phyloP scores from a whole-genome alignment of 495 filamentous ascomycete genomes.

The Hypoxylon fuscum region DNA sequence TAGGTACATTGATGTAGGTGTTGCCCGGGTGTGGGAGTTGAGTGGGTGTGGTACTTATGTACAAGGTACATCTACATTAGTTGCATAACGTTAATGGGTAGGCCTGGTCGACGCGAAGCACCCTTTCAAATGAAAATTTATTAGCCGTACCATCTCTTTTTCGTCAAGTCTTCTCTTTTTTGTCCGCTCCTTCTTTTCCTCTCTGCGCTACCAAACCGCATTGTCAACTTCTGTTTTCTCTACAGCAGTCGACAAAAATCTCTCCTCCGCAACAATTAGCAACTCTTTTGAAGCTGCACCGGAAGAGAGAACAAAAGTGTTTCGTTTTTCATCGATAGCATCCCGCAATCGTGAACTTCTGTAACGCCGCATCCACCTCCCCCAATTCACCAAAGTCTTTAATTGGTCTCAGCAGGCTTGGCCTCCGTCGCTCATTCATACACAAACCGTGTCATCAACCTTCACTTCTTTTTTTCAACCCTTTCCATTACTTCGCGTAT shows the following conservation, averaged over 20 bases:
- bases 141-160: conserved; percentile 39
- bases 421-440: conserved; percentile 44
- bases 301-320: conserved; percentile 33
- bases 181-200: conserved; percentile 24
- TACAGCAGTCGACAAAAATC: conserved; percentile 28
- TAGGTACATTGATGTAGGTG: conserved; percentile 6
- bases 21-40: neutral
- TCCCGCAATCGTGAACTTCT: conserved; percentile 11
- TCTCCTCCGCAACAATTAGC: conserved; percentile 23
- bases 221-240: conserved; percentile 32
- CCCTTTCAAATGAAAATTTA: conserved; percentile 39
- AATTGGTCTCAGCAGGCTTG: conserved; percentile 43
- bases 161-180: conserved; percentile 16
- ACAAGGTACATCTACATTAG: neutral
- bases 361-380: conserved; percentile 18
- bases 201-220: conserved; percentile 4
- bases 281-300: conserved; percentile 21
- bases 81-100: neutral
- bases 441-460: conserved; percentile 22
- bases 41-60: neutral
- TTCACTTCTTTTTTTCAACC: conserved; percentile 45
- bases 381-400: conserved; percentile 27
- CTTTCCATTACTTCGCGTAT: conserved; percentile 56
- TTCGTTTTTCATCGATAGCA: conserved; percentile 12
- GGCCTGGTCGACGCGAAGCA: conserved; percentile 23